Evolutionary conservation across 2,329 filamentous ascomycete species (phyloP).

Genomic region (Ascochyta fabae): DNA sequence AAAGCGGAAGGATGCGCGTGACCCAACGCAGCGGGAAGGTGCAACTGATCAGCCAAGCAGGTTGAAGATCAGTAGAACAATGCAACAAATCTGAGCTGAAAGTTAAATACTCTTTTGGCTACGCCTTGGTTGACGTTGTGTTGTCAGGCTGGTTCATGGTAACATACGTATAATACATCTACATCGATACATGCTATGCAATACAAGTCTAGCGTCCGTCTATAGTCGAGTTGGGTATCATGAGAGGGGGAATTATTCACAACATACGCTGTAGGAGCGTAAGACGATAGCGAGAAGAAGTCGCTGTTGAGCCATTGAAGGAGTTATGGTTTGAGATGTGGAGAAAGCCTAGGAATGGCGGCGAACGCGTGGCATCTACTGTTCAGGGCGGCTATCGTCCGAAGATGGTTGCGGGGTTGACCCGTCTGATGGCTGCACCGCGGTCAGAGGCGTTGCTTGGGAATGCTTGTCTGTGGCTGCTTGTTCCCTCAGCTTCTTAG

Average conservation of each 20-base stretch:
- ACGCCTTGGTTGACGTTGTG: not conserved
- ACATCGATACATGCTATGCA: not conserved
- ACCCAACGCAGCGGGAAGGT: not conserved
- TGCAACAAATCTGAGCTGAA: too few relatives aligned
- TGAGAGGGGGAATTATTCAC: conserved; percentile 38
- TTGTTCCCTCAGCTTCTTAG: conserved; percentile 13
- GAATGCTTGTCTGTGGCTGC: conserved; percentile 6
- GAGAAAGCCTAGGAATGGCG: not conserved
- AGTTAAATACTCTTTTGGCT: not conserved
- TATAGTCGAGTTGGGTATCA: conserved; percentile 37
- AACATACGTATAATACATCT: conserved; percentile 8
- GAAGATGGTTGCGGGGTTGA: not conserved
- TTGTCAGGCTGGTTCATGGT: not conserved
- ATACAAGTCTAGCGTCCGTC: conserved; percentile 5
- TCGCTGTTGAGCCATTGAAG: not conserved
- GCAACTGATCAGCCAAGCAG: not conserved
- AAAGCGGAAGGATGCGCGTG: not conserved
- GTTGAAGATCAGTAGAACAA: not conserved
- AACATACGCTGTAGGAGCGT: not conserved
- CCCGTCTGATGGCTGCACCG: not conserved
- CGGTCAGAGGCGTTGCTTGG: not conserved
- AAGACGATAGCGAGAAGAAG: not conserved
- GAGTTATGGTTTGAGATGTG: not conserved
- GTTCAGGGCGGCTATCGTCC: not conserved
- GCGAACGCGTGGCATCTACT: not conserved